Evolutionary conservation across 768 basidiomycete species (phyloP), one percentile per base, ranked within the genome.

Genomic region (Amanita pseudoporphyria): DNA sequence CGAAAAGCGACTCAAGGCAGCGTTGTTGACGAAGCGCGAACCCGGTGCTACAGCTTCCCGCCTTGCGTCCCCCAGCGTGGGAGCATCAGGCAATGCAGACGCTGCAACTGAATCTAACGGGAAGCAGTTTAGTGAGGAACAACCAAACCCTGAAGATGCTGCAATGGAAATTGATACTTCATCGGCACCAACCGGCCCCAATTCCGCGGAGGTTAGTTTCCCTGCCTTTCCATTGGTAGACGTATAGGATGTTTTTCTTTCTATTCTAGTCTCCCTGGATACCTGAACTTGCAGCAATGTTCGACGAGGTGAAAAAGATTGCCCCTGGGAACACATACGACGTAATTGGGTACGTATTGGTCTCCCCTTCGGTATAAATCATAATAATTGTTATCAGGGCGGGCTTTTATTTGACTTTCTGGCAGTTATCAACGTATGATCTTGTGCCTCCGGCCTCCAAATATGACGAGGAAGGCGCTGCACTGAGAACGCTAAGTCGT

Each of bases 381-480:
- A 50, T 48, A 16, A 46, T 56, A 19, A 43, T 55, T 47, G 46
- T 52, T 19, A 10, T 48, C 38, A 96, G 95, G 3, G 84, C 92
- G 24, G 87, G 82, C 2, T 98, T 99, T 68, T 97, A 93, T 60
- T 67, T 89, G 40, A 92, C 94, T 2, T 99, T 97, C 68, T 99
- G 96, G 96, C 94, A 97, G 63, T 66, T 98, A 45, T 86, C 90
- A 1, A 85, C 87, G 30, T 89, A 92, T 58, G 96, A 99, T 64
- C 73, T 98, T 30, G 68, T 79, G 1, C 85, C 88, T 10, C 92
- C 94, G 0, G 71, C 74, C 14, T 60, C 78, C 5, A 79, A 78
- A 52, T 99, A 98, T 53, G 82, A 88, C 39, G 84, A 87, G 58
- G 87, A 92, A 58, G 77, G 79, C 26, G 71, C 76, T 21, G 69